A percentile compares a stretch with the other conserved stretches of the same genome.
Evolutionary conservation across 2,329 filamentous ascomycete genomes (phyloP).

Genomic region (Magnaporthiopsis rhizophila): DNA sequence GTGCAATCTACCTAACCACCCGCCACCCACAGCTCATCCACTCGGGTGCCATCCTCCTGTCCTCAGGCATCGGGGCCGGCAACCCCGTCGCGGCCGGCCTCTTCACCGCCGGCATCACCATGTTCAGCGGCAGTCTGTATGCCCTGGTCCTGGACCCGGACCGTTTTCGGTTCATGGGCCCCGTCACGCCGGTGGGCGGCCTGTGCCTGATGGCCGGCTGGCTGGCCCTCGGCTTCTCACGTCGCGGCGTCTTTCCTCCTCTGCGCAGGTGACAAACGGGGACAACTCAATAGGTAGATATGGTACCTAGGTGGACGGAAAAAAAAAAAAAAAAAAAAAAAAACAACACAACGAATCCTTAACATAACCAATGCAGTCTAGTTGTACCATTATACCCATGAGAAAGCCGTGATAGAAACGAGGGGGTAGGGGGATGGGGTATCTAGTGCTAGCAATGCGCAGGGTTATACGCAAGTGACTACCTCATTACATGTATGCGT

Average conservation of each 20-base stretch:
- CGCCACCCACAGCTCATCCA: slow-evolving; percentile 49
- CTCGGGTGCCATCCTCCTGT: slow-evolving; percentile 50
- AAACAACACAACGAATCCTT: not conserved
- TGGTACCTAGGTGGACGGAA: too few relatives aligned
- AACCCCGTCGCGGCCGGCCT: slow-evolving; percentile 48
- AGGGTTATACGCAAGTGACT: not conserved
- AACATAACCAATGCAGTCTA: not conserved
- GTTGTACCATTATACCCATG: not conserved
- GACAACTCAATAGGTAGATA: not conserved
- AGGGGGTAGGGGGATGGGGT: slow-evolving; percentile 6
- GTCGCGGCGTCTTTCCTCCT: not conserved
- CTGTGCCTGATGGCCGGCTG: slow-evolving; percentile 58
- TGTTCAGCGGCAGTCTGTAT: slow-evolving; percentile 62
- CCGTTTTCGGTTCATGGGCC: slow-evolving; percentile 51
- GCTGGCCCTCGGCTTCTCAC: slow-evolving; percentile 30
- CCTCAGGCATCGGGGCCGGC: slow-evolving; percentile 48
- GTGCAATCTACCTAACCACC: not conserved
- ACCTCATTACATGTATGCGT: slow-evolving; percentile 9
- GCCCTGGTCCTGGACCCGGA: slow-evolving; percentile 54
- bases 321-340: too few relatives aligned
- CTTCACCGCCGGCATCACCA: slow-evolving; percentile 57
- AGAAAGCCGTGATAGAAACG: slow-evolving; percentile 1
- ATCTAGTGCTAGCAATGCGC: slow-evolving; percentile 9
- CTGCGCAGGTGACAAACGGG: not conserved
- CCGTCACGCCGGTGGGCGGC: slow-evolving; percentile 58